Base-by-base conservation (phyloP, 306 rosid genomes). In the Quercus robur region DNA sequence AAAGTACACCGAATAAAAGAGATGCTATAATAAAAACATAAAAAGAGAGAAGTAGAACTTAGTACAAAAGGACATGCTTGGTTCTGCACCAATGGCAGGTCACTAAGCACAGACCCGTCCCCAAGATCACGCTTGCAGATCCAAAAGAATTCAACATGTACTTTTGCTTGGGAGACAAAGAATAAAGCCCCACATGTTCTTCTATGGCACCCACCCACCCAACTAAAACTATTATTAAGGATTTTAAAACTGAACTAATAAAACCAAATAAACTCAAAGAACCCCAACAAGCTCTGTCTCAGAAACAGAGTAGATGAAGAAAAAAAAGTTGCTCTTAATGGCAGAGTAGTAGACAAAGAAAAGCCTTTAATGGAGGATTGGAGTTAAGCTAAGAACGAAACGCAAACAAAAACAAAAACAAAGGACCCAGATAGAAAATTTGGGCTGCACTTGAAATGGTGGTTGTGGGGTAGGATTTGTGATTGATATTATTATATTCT, bases 111-210 rank as follows among this genome's bases (percentile, higher is more conserved):
- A 75, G 77, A 87, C 84, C 81, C 88, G 89, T 94, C 89, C 90
- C 93, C 75, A 51, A 82, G 88, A 88, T 84, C 88, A 79, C 75
- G 94, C 54, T 70, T 19, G 67, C 56, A 57, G 84, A 87, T 82
- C 72, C 81, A 62, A 75, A 85, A 87, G 66, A 77, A 80, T 44
- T 84, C 64, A 88, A 75, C 70, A 62, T 26, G 82, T 86, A 84
- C 87, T 87, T 81, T 70, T 54, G 85, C 85, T 82, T 33, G 71
- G 86, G 77, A 83, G 87, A 87, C 92, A 87, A 73, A 80, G 88
- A 92, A 94, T 88, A 83, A 83, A 86, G 58, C 75, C 81, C 87
- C 91, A 90, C 90, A 84, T 90, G 55, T 70, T 56, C 41, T 70
- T 41, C 41, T 82, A 86, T 79, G 82, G 68, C 84, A 87, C 86